Base-by-base conservation (phyloP, 257 asterid genomes). In the Nicotiana undulata region DNA sequence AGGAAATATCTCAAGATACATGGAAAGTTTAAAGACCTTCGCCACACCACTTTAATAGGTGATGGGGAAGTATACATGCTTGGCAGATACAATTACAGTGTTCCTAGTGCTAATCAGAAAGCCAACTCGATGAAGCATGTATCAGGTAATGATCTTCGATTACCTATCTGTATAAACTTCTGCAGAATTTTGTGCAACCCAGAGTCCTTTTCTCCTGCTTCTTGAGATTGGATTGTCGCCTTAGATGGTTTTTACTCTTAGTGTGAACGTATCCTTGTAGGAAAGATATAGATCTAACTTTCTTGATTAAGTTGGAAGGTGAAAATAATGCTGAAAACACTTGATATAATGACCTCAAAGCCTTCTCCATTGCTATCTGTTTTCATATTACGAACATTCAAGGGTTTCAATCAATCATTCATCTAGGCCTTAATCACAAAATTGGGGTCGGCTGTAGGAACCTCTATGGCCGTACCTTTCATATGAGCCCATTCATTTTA, bases 41-140 rank as follows among this genome's bases (percentile, higher is more conserved):
- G 5, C 17, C 53, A 28, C 40, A 5, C 44, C 79, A 18, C 46
- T 40, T 13, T 59, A 22, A 3, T 58, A 94, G 98, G 83, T 78
- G 92, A 90, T 44, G 87, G 88, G 24, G 83, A 89, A 63, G 82
- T 88, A 20, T 86, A 89, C 86, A 91, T 96, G 97, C 89, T 94
- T 9, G 98, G 99, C 49, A 89, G 88, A 63, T 83, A 91, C 82
- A 96, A 93, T 65, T 94, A 92, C 77, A 97, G 97, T 75, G 86
- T 70, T 56, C 97, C 92, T 55, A 63, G 89, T 72, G 83, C 80
- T 79, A 77, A 84, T 65, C 88, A 82, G 31, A 86, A 82, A 80
- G 84, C 88, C 51, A 76, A 82, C 20, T 28, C 60, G 80, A 75
- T 22, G 29, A 80, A 77, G 49, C 83, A 84, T 72, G 80, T 61